Evolutionary conservation across 345 rosid genomes (phyloP).

Genomic region (Eucalyptus curtisii): DNA sequence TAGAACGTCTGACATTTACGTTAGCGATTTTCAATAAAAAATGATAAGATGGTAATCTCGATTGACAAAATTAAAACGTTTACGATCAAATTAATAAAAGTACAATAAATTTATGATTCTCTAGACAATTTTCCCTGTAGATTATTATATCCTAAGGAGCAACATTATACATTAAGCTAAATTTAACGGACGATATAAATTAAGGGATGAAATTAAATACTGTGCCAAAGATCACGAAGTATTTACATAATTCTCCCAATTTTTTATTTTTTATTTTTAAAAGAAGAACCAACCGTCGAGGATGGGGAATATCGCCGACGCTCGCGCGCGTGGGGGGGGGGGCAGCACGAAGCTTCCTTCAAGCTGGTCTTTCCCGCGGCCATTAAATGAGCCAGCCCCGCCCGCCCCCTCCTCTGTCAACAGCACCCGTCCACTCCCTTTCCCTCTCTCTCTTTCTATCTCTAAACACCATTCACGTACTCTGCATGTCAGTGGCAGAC

Average conservation of each 20-base stretch:
- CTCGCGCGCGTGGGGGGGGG: not conserved
- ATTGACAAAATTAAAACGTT: rapidly evolving
- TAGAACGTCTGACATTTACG: rapidly evolving
- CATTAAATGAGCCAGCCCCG: conserved; percentile 10
- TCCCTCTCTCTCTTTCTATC: not conserved
- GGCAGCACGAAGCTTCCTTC: not conserved
- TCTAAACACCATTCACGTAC: not conserved
- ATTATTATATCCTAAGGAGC: too few relatives aligned
- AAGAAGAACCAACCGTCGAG: too few relatives aligned
- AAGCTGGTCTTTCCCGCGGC: conserved; percentile 38
- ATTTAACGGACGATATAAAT: not conserved
- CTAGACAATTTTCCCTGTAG: rapidly evolving
- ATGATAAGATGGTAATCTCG: rapidly evolving
- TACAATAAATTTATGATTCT: rapidly evolving
- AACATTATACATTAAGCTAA: not conserved
- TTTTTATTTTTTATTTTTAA: too few relatives aligned
- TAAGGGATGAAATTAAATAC: too few relatives aligned
- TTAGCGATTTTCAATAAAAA: rapidly evolving
- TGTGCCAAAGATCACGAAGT: too few relatives aligned
- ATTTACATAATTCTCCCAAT: too few relatives aligned
- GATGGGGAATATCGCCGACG: not conserved
- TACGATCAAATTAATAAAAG: too few relatives aligned
- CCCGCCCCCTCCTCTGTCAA: not conserved
- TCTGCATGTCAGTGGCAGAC: not conserved
- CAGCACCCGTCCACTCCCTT: not conserved